Evolutionary conservation across 2,329 filamentous ascomycete genomes (phyloP).

Genomic region (Pyrenophora teres): DNA sequence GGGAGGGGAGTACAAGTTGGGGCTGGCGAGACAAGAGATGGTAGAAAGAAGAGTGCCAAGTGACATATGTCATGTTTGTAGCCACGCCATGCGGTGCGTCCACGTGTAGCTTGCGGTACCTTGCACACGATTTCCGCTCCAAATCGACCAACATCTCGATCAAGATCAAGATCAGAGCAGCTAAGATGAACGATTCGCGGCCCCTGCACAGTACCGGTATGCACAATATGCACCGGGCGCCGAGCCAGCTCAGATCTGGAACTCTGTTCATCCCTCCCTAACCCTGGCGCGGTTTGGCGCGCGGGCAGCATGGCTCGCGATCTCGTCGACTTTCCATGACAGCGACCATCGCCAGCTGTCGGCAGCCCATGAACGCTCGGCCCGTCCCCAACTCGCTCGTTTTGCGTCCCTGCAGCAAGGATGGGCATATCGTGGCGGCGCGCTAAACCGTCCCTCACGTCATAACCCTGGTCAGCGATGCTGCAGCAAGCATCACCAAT

Average conservation of each 20-base stretch:
- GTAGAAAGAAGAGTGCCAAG: slow-evolving; percentile 4
- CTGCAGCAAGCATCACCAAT: slow-evolving; percentile 29
- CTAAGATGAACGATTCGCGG: slow-evolving; percentile 16
- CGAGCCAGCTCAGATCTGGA: slow-evolving; percentile 20
- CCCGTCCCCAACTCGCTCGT: slow-evolving; percentile 27
- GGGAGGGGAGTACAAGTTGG: background rate
- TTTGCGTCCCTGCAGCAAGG: slow-evolving; percentile 27
- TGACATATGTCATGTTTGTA: slow-evolving; percentile 5
- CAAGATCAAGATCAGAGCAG: slow-evolving; percentile 19
- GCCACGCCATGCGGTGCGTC: background rate
- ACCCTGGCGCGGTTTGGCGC: slow-evolving; percentile 18
- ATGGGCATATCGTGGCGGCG: slow-evolving; percentile 22
- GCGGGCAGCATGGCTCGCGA: slow-evolving; percentile 29
- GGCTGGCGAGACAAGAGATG: background rate
- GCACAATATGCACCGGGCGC: slow-evolving; percentile 9
- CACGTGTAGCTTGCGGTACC: slow-evolving; percentile 12
- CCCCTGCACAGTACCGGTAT: slow-evolving; percentile 9
- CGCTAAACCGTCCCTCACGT: slow-evolving; percentile 23
- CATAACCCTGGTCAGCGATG: slow-evolving; percentile 23
- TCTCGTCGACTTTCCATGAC: slow-evolving; percentile 33
- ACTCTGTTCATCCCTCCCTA: slow-evolving; percentile 11
- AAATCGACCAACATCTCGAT: slow-evolving; percentile 21
- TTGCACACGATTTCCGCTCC: slow-evolving; percentile 24
- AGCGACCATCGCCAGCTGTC: slow-evolving; percentile 30
- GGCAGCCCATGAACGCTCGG: slow-evolving; percentile 19